Conservation (phyloP, 805 yeast genomes). For the Blastobotrys attinorum region DNA sequence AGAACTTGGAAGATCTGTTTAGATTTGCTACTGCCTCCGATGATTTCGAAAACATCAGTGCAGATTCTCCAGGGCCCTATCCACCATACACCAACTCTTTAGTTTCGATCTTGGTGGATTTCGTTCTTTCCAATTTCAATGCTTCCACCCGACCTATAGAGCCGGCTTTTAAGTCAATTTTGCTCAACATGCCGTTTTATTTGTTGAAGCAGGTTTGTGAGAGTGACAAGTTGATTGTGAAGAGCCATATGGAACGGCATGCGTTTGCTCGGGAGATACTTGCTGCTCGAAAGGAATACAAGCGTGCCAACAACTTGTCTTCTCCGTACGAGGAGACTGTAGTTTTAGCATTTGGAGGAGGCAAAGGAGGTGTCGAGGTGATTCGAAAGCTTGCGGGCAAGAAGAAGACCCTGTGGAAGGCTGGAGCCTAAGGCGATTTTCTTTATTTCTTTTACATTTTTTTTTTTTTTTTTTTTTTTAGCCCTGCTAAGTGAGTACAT, state of each 20-base stretch:
- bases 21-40: conserved; percentile 20
- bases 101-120: conserved; percentile 17
- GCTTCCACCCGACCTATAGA: conserved; percentile 12
- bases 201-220: conserved; percentile 25
- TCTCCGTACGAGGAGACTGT: conserved; percentile 26
- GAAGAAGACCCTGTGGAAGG: conserved; percentile 21
- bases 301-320: conserved; percentile 7
- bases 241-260: conserved; percentile 26
- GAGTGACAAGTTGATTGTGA: conserved; percentile 19
- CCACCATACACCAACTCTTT: conserved; percentile 25
- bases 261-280: conserved; percentile 25
- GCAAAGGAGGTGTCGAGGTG: conserved; percentile 27
- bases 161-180: conserved; percentile 11
- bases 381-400: conserved; percentile 18
- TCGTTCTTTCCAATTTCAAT: conserved; percentile 14
- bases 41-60: conserved; percentile 11
- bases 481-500: too few species aligned
- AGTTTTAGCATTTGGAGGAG: conserved; percentile 31
- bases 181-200: conserved; percentile 23
- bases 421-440: conserved; percentile 5
- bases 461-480: not conserved
- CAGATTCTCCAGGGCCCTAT: conserved; percentile 22
- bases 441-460: not conserved
- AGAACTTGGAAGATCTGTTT: conserved; percentile 17
- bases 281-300: conserved; percentile 19